Conservation (phyloP, 2,329 filamentous ascomycete genomes). For the Apiospora malaysiana region DNA sequence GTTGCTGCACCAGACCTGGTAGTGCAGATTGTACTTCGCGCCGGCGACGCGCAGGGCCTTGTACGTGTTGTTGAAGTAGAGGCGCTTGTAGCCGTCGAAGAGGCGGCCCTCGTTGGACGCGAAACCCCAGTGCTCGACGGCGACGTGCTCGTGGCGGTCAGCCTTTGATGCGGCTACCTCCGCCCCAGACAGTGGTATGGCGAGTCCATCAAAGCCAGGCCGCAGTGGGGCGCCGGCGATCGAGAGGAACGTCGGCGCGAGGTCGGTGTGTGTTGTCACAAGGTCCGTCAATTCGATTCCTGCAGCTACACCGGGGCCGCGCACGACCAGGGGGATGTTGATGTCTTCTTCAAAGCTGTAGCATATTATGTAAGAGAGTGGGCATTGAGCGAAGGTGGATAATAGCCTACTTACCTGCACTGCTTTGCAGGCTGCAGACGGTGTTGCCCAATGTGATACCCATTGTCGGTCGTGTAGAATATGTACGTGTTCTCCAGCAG, state of each 20-base stretch:
- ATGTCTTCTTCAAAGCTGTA: slow-evolving; percentile 64
- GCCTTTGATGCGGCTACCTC: slow-evolving; percentile 21
- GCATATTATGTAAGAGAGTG: slow-evolving; percentile 45
- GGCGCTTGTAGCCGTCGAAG: neutral
- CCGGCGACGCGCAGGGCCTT: slow-evolving; percentile 62
- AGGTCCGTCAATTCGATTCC: slow-evolving; percentile 46
- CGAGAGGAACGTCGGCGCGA: slow-evolving; percentile 60
- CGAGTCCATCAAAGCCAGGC: slow-evolving; percentile 56
- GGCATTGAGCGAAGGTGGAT: neutral
- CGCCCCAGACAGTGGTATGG: slow-evolving; percentile 48
- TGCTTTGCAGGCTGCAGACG: slow-evolving; percentile 63
- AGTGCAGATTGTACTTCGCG: slow-evolving; percentile 64
- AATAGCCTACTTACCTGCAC: slow-evolving; percentile 37
- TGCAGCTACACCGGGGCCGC: slow-evolving; percentile 59
- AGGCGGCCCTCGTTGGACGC: slow-evolving; percentile 21
- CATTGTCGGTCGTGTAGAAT: slow-evolving; percentile 64
- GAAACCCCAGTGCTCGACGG: slow-evolving; percentile 58
- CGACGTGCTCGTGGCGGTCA: slow-evolving; percentile 52
- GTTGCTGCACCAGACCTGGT: slow-evolving; percentile 72
- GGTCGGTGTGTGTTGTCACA: slow-evolving; percentile 61
- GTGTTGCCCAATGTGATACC: slow-evolving; percentile 65
- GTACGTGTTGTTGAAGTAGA: slow-evolving; percentile 59
- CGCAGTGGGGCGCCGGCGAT: slow-evolving; percentile 42
- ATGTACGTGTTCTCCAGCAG: slow-evolving; percentile 67
- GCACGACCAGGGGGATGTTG: slow-evolving; percentile 64